Percentiles rank a stretch among this genome's conserved stretches.
These are phyloP conservation scores for Nevesoporus exiguus DNA, from an alignment of 768 basidiomycete species.

Conservation along the genomic window DNA sequence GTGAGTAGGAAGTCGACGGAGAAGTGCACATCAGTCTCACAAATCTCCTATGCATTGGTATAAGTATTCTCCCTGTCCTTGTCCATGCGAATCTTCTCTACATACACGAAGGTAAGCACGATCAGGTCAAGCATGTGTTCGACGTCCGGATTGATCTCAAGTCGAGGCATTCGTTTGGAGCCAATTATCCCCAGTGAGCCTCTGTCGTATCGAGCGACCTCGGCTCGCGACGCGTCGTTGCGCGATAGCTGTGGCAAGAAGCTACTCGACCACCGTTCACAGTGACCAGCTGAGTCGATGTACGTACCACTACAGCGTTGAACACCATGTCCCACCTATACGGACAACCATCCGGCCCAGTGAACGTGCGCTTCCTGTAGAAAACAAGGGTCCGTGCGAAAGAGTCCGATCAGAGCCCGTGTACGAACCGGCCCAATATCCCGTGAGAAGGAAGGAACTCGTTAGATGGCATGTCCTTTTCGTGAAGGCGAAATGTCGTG, in stretches of 20 bases:
- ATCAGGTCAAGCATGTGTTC: conserved; percentile 28
- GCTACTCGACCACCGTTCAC: neutral
- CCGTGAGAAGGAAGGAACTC: conserved; percentile 22
- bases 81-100: conserved; percentile 31
- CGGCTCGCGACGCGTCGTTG: conserved; percentile 10
- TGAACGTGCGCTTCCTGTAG: conserved; percentile 20
- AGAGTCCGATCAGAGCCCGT: too few species aligned
- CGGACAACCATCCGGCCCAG: conserved; percentile 30
- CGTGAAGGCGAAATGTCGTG: conserved; percentile 29
- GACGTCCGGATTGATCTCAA: conserved; percentile 19
- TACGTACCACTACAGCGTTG: conserved; percentile 15
- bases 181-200: conserved; percentile 20
- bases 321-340: conserved; percentile 34
- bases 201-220: conserved; percentile 22
- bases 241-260: conserved; percentile 16
- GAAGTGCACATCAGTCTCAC: neutral
- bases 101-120: conserved; percentile 31
- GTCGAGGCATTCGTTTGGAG: conserved; percentile 13
- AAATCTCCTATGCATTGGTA: conserved; percentile 4
- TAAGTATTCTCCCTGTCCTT: conserved; percentile 15
- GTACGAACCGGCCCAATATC: conserved; percentile 19
- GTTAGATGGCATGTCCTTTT: conserved; percentile 21
- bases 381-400: neutral
- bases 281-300: neutral
- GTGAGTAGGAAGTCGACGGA: neutral